phyloP scores from a whole-genome alignment of 768 basidiomycete genomes.

The Suillus paluster region DNA sequence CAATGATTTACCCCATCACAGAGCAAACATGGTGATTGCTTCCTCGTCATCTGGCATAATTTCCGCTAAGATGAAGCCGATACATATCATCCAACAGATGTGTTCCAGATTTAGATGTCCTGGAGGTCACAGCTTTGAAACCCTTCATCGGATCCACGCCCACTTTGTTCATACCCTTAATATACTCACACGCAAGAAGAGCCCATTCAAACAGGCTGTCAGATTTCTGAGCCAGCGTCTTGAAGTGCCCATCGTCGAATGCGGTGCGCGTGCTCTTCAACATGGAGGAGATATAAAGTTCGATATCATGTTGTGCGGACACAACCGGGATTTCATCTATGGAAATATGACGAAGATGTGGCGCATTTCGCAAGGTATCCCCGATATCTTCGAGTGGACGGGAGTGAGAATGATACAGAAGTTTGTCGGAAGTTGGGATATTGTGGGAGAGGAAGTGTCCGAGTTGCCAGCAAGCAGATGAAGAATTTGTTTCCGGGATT shows the following conservation, averaged over 20 bases:
- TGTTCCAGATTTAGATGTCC: not conserved
- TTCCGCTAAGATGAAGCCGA: not conserved
- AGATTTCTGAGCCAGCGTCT: not conserved
- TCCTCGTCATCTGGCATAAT: constrained; percentile 1
- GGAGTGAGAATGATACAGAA: constrained; percentile 22
- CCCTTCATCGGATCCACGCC: not conserved
- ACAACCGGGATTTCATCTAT: not conserved
- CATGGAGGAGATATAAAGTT: not conserved
- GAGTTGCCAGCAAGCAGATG: not conserved
- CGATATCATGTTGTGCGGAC: constrained; percentile 5
- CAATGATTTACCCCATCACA: constrained; percentile 1
- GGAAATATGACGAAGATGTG: not conserved
- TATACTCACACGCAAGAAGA: constrained; percentile 13
- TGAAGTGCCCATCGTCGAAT: not conserved
- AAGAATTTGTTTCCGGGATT: constrained; percentile 18
- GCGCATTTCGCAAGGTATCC: constrained; percentile 5
- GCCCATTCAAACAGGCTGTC: constrained; percentile 15
- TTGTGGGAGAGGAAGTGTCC: not conserved
- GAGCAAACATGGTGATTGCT: constrained; percentile 4
- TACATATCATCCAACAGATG: constrained; percentile 12
- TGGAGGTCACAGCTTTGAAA: not conserved
- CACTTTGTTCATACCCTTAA: not conserved
- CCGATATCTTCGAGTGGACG: constrained; percentile 13
- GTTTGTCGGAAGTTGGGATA: constrained; percentile 6
- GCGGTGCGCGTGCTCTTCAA: not conserved